Conservation (phyloP, 225 moss, liverwort and hornwort genomes). For the Bryum argenteum region DNA sequence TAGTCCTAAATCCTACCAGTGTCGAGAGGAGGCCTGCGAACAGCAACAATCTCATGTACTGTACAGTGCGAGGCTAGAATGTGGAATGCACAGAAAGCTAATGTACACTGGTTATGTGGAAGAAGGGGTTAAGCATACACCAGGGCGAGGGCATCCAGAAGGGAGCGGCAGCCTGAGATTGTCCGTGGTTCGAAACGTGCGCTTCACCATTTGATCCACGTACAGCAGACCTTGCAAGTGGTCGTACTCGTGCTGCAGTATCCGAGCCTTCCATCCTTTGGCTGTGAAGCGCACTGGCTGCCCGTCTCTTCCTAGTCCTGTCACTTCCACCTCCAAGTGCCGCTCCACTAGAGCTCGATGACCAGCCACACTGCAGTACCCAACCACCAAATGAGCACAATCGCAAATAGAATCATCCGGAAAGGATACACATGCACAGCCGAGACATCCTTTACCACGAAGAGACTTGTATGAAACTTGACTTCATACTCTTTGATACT, state of each 20-base stretch:
- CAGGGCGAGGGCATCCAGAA: constrained; percentile 74
- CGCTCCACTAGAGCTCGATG: constrained; percentile 89
- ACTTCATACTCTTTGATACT: too few relatives aligned
- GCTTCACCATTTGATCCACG: constrained; percentile 84
- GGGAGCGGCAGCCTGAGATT: constrained; percentile 82
- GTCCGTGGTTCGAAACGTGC: constrained; percentile 69
- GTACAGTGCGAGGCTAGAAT: neutral
- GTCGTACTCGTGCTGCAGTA: constrained; percentile 88
- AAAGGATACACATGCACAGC: too few relatives aligned
- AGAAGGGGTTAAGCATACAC: constrained; percentile 44
- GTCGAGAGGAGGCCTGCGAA: neutral
- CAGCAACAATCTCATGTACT: constrained; percentile 24
- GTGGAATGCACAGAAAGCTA: neutral
- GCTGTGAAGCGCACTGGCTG: constrained; percentile 65
- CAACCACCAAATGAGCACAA: too few relatives aligned
- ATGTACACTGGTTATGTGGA: constrained; percentile 24
- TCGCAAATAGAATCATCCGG: too few relatives aligned
- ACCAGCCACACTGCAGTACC: constrained; percentile 79
- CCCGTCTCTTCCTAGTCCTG: constrained; percentile 82
- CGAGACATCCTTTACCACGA: too few relatives aligned
- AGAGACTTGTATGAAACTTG: too few relatives aligned
- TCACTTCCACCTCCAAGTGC: constrained; percentile 86
- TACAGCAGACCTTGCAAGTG: constrained; percentile 78
- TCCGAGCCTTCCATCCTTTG: constrained; percentile 90
- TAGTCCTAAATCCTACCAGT: neutral